Evolutionary conservation across 768 basidiomycete species (phyloP).

Genomic region (Lenzites betulinus): DNA sequence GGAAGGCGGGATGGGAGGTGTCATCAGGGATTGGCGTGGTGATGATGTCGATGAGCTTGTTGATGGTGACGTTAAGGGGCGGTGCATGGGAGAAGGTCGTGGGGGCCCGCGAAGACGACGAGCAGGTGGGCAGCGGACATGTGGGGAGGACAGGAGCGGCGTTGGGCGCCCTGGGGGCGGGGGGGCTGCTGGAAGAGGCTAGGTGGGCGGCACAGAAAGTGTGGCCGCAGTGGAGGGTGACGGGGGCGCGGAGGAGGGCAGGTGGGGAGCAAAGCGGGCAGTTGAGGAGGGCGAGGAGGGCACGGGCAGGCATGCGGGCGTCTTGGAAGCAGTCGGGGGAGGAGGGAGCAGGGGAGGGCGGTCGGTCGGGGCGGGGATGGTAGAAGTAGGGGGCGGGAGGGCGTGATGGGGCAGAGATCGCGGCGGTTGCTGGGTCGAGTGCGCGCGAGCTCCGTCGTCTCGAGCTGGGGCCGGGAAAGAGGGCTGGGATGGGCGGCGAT

Average conservation of each 20-base stretch:
- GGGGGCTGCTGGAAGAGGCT: slow-evolving; percentile 9
- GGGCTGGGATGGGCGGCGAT: too few species aligned
- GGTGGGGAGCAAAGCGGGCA: slow-evolving; percentile 56
- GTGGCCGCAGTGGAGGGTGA: slow-evolving; percentile 80
- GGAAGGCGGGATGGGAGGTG: background rate
- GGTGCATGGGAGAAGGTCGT: slow-evolving; percentile 20
- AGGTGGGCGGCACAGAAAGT: slow-evolving; percentile 61
- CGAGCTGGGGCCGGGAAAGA: too few species aligned
- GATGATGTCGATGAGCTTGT: slow-evolving; percentile 51
- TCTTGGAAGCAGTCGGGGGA: background rate
- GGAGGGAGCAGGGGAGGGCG: background rate
- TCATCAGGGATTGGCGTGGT: slow-evolving; percentile 13
- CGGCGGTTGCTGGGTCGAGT: too few species aligned
- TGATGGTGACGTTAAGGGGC: slow-evolving; percentile 56
- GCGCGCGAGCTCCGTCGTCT: too few species aligned
- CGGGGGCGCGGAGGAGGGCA: slow-evolving; percentile 44
- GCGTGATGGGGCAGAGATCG: too few species aligned
- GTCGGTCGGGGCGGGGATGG: too few species aligned
- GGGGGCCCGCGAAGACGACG: slow-evolving; percentile 10
- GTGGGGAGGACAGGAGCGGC: slow-evolving; percentile 17
- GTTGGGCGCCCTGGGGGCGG: slow-evolving; percentile 17
- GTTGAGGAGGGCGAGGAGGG: slow-evolving; percentile 42
- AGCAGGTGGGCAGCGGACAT: slow-evolving; percentile 43
- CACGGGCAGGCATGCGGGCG: slow-evolving; percentile 22
- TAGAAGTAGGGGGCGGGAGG: slow-evolving; percentile 9